Evolutionary conservation across 1,284 basidiomycete genomes (phyloP).

Genomic region (Leccinum griseonigrum): DNA sequence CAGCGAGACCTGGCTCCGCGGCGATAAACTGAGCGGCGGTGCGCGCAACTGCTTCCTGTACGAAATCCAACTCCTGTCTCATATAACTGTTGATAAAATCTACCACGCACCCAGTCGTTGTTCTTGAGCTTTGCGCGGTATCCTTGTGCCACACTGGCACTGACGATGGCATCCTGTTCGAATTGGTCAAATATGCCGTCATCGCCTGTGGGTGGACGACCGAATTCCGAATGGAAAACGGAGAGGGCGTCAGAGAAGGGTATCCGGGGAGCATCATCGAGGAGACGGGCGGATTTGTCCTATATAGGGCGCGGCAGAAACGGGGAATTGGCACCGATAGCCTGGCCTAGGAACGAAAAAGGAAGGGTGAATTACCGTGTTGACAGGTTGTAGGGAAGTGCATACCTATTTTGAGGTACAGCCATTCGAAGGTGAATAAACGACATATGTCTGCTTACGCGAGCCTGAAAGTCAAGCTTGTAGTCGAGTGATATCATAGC

Average conservation of each 20-base stretch:
- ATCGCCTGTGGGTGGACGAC: slow-evolving; percentile 58
- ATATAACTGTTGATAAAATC: slow-evolving; percentile 84
- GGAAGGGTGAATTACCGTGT: neutral
- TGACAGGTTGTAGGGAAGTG: slow-evolving; percentile 5
- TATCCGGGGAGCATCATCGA: slow-evolving; percentile 84
- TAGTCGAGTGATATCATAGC: slow-evolving; percentile 71
- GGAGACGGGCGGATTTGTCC: slow-evolving; percentile 75
- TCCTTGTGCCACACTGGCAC: slow-evolving; percentile 88
- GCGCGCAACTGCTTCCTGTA: slow-evolving; percentile 71
- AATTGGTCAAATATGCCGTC: slow-evolving; percentile 78
- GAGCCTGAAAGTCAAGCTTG: slow-evolving; percentile 81
- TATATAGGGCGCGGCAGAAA: slow-evolving; percentile 81
- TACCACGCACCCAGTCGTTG: slow-evolving; percentile 56
- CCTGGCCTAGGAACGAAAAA: slow-evolving; percentile 48
- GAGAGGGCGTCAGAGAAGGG: slow-evolving; percentile 66
- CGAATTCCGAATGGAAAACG: slow-evolving; percentile 75
- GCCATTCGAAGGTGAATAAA: slow-evolving; percentile 74
- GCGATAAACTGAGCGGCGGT: slow-evolving; percentile 59
- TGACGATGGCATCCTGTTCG: slow-evolving; percentile 72
- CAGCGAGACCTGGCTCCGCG: slow-evolving; percentile 61
- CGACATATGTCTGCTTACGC: slow-evolving; percentile 76
- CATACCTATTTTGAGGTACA: slow-evolving; percentile 88
- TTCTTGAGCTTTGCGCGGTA: slow-evolving; percentile 71
- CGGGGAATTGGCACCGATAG: slow-evolving; percentile 81
- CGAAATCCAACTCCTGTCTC: slow-evolving; percentile 78